phyloP scores from a whole-genome alignment of 306 rosid species.

The Prunus fruticosa region DNA sequence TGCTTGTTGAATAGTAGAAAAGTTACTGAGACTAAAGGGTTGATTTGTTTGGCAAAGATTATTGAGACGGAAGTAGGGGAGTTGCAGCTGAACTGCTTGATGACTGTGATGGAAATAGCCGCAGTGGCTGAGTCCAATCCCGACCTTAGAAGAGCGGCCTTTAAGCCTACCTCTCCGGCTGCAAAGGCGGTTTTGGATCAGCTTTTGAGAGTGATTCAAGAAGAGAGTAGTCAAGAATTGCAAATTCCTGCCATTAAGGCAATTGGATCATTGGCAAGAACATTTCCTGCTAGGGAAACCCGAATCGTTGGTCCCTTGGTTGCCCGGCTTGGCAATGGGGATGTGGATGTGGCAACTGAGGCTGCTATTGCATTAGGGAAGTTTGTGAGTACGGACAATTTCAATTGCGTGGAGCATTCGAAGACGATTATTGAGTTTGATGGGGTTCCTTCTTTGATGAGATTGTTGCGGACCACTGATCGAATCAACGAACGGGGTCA shows the following conservation, averaged over 20 bases:
- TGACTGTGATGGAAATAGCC: conserved; percentile 80
- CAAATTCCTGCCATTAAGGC: conserved; percentile 71
- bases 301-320: conserved; percentile 70
- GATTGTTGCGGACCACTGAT: conserved; percentile 40
- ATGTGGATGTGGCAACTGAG: conserved; percentile 65
- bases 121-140: conserved; percentile 59
- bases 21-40: conserved; percentile 80
- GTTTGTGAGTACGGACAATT: conserved; percentile 69
- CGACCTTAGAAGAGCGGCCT: conserved; percentile 70
- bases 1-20: conserved; percentile 53
- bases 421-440: conserved; percentile 68
- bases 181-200: conserved; percentile 79
- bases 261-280: conserved; percentile 74
- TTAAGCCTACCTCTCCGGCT: conserved; percentile 62
- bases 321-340: conserved; percentile 48
- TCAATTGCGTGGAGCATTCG: conserved; percentile 63
- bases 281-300: conserved; percentile 73
- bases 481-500: conserved; percentile 40
- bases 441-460: conserved; percentile 67
- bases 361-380: conserved; percentile 61
- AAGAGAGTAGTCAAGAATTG: conserved; percentile 34
- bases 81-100: conserved; percentile 69
- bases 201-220: conserved; percentile 59
- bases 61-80: conserved; percentile 58
- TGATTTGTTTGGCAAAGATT: conserved; percentile 82